Evolutionary conservation across 129 eudicot genomes (phyloP), one percentile per base, ranked within the genome.

Genomic region (Flaveria linearis): DNA sequence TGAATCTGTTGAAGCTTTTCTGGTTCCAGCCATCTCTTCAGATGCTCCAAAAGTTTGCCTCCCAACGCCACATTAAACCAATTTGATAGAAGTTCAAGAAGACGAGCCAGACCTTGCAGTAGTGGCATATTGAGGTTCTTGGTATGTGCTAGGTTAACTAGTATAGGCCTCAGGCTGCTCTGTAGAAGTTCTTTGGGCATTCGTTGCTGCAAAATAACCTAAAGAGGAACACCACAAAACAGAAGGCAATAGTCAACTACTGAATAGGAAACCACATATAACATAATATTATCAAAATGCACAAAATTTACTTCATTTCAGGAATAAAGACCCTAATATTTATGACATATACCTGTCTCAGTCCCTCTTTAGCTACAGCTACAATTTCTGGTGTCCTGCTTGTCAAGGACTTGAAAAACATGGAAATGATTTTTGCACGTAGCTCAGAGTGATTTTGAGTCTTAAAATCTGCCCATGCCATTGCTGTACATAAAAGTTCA

Each of bases 111-210:
- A 78, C 99, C 99, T 84, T 89, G 99, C 78, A 95, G 81, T 68
- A 95, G 96, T 82, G 99, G 97, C 96, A 95, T 95, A 83, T 87
- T 91, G 76, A 95, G 94, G 72, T 91, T 95, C 84, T 89, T 91
- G 68, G 99, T 95, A 71, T 95, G 93, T 70, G 99, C 99, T 74
- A 95, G 75, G 84, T 95, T 95, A 68, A 91, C 97, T 70, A 95
- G 72, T 76, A 95, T 95, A 69, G 99, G 99, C 90, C 99, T 86
- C 84, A 95, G 82, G 82, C 99, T 95, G 85, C 96, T 89, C 83
- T 95, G 99, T 64, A 95, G 86, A 80, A 95, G 99, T 80, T 95
- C 99, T 76, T 95, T 95, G 16, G 99, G 99, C 97, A 95, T 95
- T 75, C 99, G 78, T 86, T 91, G 97, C 87, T 95, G 99, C 67